A percentile compares a stretch with the other conserved stretches of the same genome.
These are phyloP conservation scores for Ganoderma resinaceum DNA, from an alignment of 1,284 basidiomycete genomes.

Conservation along the genomic window DNA sequence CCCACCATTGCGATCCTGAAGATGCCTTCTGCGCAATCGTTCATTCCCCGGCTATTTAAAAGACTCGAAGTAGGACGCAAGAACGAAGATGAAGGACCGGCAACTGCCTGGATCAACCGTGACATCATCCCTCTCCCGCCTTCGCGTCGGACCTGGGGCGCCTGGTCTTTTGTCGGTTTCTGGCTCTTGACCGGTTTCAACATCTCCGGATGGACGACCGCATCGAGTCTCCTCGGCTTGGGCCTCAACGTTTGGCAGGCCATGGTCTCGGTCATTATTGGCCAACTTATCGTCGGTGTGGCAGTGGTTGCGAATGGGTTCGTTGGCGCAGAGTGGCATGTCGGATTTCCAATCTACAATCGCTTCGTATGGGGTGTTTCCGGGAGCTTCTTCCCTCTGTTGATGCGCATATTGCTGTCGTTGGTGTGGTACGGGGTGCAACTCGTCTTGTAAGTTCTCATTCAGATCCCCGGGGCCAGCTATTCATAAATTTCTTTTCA, in stretches of 20 bases:
- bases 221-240: constrained; percentile 31
- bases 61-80: constrained; percentile 27
- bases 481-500: background rate
- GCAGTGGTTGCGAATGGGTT: constrained; percentile 27
- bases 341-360: constrained; percentile 33
- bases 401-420: constrained; percentile 33
- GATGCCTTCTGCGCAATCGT: background rate
- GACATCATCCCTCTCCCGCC: constrained; percentile 34
- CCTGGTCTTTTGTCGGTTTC: constrained; percentile 33
- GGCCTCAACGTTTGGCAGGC: constrained; percentile 35
- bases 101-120: constrained; percentile 33
- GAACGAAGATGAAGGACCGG: constrained; percentile 19
- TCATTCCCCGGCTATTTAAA: constrained; percentile 14
- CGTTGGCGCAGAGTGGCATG: constrained; percentile 34
- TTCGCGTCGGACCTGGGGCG: constrained; percentile 32
- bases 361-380: constrained; percentile 32
- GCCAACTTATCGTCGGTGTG: constrained; percentile 26
- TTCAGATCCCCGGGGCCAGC: too few relatives aligned
- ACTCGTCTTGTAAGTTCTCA: constrained; percentile 28
- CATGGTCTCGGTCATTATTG: constrained; percentile 31
- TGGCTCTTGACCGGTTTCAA: constrained; percentile 35
- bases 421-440: constrained; percentile 34
- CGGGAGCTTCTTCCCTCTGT: constrained; percentile 35
- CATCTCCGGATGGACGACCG: constrained; percentile 32
- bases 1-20: background rate